Conservation (phyloP, 2,329 filamentous ascomycete genomes). For the Xylariaceae sp. region DNA sequence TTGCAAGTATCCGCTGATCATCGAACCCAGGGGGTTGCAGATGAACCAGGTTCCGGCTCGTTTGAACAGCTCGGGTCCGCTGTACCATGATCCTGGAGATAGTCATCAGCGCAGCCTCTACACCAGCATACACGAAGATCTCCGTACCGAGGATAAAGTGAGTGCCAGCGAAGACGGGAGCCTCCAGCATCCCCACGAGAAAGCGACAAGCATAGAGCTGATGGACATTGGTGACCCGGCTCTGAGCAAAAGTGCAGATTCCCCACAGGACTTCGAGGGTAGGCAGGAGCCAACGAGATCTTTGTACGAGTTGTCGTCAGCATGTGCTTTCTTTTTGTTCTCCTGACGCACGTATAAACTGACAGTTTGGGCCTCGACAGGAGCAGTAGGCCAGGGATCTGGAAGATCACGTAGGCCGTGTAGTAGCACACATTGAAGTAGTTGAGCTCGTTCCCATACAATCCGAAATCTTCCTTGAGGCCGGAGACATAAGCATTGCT, state of each 20-base stretch:
- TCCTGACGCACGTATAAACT: constrained; percentile 3
- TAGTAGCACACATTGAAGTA: constrained; percentile 35
- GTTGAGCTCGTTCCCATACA: constrained; percentile 27
- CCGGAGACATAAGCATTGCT: constrained; percentile 32
- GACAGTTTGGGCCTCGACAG: constrained; percentile 26
- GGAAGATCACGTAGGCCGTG: constrained; percentile 32
- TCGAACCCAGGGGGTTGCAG: not conserved
- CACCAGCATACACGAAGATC: too few species aligned
- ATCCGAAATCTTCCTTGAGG: constrained; percentile 27
- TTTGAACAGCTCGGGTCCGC: not conserved
- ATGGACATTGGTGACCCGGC: constrained; percentile 6
- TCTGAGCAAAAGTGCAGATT: constrained; percentile 26
- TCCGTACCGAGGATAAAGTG: constrained; percentile 2
- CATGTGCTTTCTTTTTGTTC: not conserved
- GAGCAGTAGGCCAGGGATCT: constrained; percentile 30
- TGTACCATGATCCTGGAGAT: constrained; percentile 12
- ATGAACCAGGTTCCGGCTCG: not conserved
- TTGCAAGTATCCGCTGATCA: constrained; percentile 1
- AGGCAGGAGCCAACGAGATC: constrained; percentile 30
- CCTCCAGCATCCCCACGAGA: not conserved
- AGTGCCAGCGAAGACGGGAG: not conserved
- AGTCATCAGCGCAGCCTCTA: too few species aligned
- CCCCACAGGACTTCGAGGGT: constrained; percentile 32
- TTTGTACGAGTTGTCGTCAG: constrained; percentile 1
- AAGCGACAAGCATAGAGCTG: not conserved